Evolutionary conservation across 2,329 filamentous ascomycete genomes (phyloP).

Genomic region (Fusarium compactum): DNA sequence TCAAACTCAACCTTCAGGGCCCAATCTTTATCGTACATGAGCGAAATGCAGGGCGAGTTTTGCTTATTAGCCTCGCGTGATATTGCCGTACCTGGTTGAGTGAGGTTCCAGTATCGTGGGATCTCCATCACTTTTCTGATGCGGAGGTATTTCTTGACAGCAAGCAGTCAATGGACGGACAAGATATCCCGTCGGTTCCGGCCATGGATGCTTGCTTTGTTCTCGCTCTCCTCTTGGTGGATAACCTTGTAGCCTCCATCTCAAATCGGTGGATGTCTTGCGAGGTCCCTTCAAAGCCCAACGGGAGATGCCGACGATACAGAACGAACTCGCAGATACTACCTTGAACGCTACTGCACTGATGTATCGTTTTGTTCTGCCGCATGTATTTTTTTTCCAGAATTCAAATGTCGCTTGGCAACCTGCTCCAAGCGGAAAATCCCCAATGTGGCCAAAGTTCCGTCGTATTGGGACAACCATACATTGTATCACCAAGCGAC

Average conservation of each 20-base stretch:
- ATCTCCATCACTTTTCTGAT: conserved; percentile 19
- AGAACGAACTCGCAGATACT: not conserved
- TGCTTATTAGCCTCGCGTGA: conserved; percentile 19
- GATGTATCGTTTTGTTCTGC: not conserved
- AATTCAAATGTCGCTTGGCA: conserved; percentile 12
- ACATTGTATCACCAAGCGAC: conserved; percentile 5
- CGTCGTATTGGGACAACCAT: conserved; percentile 1
- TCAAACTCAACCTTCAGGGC: conserved; percentile 5
- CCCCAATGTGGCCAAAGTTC: conserved; percentile 18
- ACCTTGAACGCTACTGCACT: not conserved
- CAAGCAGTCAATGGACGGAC: conserved; percentile 24
- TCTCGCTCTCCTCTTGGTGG: conserved; percentile 27
- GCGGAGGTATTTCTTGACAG: conserved; percentile 8
- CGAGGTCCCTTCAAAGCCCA: not conserved
- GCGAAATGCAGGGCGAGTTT: conserved; percentile 3
- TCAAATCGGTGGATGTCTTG: conserved; percentile 3
- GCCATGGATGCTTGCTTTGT: not conserved
- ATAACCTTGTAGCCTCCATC: conserved; percentile 24
- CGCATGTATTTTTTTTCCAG: conserved; percentile 11
- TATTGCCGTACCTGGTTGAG: not conserved
- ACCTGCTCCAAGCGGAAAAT: conserved; percentile 4
- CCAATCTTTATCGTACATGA: not conserved
- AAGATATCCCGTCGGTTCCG: conserved; percentile 20
- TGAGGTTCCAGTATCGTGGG: not conserved
- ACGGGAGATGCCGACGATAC: not conserved